Conservation (phyloP, 176 grass and related monocot species). For the Hsuehochloa calcarea region DNA sequence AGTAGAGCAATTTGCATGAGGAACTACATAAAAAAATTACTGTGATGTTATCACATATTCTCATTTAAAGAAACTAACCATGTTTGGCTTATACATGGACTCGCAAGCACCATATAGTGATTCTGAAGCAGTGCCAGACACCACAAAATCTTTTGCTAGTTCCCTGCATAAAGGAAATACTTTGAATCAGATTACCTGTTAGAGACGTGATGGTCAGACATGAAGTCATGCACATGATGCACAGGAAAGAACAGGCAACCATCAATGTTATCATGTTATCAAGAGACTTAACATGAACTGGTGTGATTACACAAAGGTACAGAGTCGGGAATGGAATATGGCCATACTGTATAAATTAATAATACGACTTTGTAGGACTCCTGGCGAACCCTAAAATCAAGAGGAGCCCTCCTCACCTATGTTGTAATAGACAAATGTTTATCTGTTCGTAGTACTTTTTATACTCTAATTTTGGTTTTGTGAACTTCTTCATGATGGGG, state of each 20-base stretch:
- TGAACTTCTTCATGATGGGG: not conserved
- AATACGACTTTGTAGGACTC: not conserved
- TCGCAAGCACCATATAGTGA: slow-evolving; percentile 92
- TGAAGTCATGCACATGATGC: not conserved
- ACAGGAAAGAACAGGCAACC: not conserved
- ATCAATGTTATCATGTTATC: not conserved
- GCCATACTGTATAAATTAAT: not conserved
- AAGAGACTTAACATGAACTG: not conserved
- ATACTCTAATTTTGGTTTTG: not conserved
- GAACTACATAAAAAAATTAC: not conserved
- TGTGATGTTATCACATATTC: not conserved
- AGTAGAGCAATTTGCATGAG: not conserved
- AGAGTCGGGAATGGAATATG: not conserved
- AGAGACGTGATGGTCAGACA: not conserved
- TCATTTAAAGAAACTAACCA: slow-evolving; percentile 55
- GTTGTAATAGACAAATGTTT: not conserved
- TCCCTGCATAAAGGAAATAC: slow-evolving; percentile 60
- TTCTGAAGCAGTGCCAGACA: slow-evolving; percentile 85
- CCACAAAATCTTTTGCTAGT: slow-evolving; percentile 94
- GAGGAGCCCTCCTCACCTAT: not conserved
- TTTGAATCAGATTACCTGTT: not conserved
- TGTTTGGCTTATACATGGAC: slow-evolving; percentile 96
- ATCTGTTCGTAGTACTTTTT: not conserved
- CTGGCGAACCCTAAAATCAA: not conserved
- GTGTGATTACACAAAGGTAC: not conserved